phyloP scores from a whole-genome alignment of 208 protist genomes.

The Trypanosoma melophagium region DNA sequence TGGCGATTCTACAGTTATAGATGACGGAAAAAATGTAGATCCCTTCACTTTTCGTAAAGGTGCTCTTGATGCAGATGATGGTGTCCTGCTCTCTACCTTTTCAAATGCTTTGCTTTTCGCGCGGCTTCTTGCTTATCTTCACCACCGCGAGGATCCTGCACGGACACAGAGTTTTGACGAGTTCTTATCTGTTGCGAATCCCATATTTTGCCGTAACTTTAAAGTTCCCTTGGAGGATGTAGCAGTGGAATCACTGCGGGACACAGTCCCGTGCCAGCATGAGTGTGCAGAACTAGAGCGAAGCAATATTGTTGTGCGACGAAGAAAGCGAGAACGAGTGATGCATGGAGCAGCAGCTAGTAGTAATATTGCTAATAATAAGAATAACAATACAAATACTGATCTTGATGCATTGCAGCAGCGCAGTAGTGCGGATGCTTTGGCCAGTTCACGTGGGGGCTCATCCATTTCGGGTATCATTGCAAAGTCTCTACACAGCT shows the following conservation, averaged over 20 bases:
- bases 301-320: neutral
- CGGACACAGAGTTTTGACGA: conserved; percentile 31
- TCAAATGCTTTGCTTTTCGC: conserved; percentile 54
- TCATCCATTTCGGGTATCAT: conserved; percentile 49
- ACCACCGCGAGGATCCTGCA: neutral
- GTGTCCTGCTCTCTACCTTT: conserved; percentile 49
- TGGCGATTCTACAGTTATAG: conserved; percentile 26
- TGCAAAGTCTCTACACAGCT: conserved; percentile 55
- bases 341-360: neutral
- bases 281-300: conserved; percentile 14
- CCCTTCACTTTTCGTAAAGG: conserved; percentile 36
- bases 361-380: too few relatives aligned
- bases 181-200: conserved; percentile 18
- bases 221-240: conserved; percentile 20
- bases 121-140: conserved; percentile 24
- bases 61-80: conserved; percentile 41
- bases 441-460: neutral
- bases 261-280: neutral
- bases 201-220: conserved; percentile 29
- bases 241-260: neutral
- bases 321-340: conserved; percentile 30
- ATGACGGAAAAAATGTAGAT: conserved; percentile 26
- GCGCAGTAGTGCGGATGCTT: neutral
- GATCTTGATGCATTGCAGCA: neutral
- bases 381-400: neutral